A percentile compares a stretch with the other conserved stretches of the same genome.
Evolutionary conservation across 2,329 filamentous ascomycete species (phyloP).

Genomic region (Cladophialophora psammophila): DNA sequence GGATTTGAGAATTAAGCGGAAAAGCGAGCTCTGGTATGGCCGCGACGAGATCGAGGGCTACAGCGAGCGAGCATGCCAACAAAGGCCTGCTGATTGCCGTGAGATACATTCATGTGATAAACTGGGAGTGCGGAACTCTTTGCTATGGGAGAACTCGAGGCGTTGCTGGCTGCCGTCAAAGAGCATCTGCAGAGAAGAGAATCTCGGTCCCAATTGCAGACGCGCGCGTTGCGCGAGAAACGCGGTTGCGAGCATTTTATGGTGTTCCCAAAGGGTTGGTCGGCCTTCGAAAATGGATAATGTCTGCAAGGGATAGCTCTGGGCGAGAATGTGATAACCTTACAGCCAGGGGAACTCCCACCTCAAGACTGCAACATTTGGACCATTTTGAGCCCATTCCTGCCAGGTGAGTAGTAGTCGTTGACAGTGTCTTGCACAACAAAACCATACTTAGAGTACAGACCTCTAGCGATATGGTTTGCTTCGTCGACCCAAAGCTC

Average conservation of each 20-base stretch:
- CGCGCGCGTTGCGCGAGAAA: neutral
- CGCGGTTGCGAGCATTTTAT: conserved; percentile 27
- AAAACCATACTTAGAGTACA: conserved; percentile 58
- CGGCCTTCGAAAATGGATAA: conserved; percentile 30
- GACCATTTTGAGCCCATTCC: conserved; percentile 56
- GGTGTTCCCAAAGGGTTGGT: conserved; percentile 28
- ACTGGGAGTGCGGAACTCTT: neutral
- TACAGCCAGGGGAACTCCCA: neutral
- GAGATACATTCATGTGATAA: conserved; percentile 31
- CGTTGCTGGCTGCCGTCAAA: neutral
- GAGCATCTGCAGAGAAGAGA: conserved; percentile 1
- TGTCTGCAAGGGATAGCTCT: conserved; percentile 32
- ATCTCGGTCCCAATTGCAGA: neutral
- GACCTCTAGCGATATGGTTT: conserved; percentile 52
- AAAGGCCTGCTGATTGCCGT: conserved; percentile 23
- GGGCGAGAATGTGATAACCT: conserved; percentile 31
- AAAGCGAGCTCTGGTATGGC: conserved; percentile 57
- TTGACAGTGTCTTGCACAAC: conserved; percentile 54
- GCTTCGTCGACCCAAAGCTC: conserved; percentile 61
- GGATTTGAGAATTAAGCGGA: conserved; percentile 84
- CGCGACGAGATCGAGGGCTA: neutral
- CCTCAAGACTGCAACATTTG: conserved; percentile 24
- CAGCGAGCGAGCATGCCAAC: conserved; percentile 16
- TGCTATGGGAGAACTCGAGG: neutral
- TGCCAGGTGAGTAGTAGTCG: conserved; percentile 60